phyloP scores from a whole-genome alignment of 139 green algal species.

The Micractinium sp. region DNA sequence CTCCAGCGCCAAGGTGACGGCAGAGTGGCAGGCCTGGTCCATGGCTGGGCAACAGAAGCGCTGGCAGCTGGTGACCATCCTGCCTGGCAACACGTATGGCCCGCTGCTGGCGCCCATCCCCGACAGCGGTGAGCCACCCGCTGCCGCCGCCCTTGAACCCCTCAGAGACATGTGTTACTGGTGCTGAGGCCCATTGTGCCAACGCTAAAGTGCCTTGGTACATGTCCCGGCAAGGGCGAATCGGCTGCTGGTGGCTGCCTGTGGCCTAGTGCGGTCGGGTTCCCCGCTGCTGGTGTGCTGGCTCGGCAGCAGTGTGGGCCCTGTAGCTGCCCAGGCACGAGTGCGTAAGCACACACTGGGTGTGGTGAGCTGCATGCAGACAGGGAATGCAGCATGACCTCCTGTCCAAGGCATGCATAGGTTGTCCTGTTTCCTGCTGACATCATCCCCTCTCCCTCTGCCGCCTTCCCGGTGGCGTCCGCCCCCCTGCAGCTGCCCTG shows the following conservation, averaged over 20 bases:
- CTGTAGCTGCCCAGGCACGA: neutral
- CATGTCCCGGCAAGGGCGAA: no score
- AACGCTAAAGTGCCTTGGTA: no score
- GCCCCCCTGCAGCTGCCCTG: conserved; percentile 40
- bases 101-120: conserved; percentile 41
- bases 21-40: conserved; percentile 57
- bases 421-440: neutral
- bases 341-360: no score
- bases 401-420: no score
- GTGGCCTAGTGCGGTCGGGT: neutral
- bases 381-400: no score
- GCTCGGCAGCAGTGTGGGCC: conserved; percentile 35
- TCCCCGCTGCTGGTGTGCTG: conserved; percentile 30
- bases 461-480: neutral
- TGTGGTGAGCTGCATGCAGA: neutral
- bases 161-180: no score
- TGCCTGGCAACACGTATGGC: conserved; percentile 54
- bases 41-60: conserved; percentile 33
- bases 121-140: neutral
- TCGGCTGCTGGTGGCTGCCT: no score
- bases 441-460: neutral
- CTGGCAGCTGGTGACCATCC: conserved; percentile 62
- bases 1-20: conserved; percentile 50
- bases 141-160: no score
- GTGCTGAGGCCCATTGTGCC: no score